A percentile compares a stretch with the other conserved stretches of the same genome.
Conservation (phyloP, 2,329 filamentous ascomycete genomes). For the Neoascochyta sp. region DNA sequence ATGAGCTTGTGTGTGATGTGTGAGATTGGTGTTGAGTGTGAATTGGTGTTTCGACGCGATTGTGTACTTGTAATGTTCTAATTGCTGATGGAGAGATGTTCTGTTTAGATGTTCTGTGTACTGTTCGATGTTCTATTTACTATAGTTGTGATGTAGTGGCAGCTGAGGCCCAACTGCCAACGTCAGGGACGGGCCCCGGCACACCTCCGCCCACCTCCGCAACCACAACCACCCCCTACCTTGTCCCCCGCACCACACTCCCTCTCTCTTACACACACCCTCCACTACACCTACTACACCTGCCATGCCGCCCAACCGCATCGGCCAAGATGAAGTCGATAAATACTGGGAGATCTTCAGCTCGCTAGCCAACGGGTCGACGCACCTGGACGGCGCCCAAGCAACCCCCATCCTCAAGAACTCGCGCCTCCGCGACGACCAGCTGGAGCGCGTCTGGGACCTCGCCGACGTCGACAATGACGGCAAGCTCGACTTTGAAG, state of each 20-base stretch:
- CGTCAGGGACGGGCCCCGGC: too few species aligned
- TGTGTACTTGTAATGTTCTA: too few species aligned
- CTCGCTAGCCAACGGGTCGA: slow-evolving; percentile 61
- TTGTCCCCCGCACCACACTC: slow-evolving; percentile 1
- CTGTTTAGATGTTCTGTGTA: too few species aligned
- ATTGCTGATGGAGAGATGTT: too few species aligned
- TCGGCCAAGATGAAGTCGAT: slow-evolving; percentile 71
- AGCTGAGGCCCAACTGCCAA: too few species aligned
- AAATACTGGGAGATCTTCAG: slow-evolving; percentile 79
- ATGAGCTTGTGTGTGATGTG: too few species aligned
- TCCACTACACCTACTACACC: neutral
- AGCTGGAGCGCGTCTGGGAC: slow-evolving; percentile 97
- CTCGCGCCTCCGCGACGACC: slow-evolving; percentile 67
- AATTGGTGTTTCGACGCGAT: too few species aligned
- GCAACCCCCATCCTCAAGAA: slow-evolving; percentile 71
- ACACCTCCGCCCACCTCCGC: slow-evolving; percentile 2
- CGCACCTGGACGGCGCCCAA: slow-evolving; percentile 64
- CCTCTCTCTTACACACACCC: slow-evolving; percentile 1
- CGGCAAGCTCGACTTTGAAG: slow-evolving; percentile 96
- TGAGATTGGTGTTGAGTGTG: too few species aligned
- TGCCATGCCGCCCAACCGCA: slow-evolving; percentile 49
- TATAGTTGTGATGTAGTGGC: too few species aligned
- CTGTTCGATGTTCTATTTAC: too few species aligned
- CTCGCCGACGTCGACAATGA: slow-evolving; percentile 96
- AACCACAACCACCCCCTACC: slow-evolving; percentile 2